These are phyloP conservation scores for Eudorina sp. DNA, from an alignment of 139 green algal genomes.

Conservation along the genomic window DNA sequence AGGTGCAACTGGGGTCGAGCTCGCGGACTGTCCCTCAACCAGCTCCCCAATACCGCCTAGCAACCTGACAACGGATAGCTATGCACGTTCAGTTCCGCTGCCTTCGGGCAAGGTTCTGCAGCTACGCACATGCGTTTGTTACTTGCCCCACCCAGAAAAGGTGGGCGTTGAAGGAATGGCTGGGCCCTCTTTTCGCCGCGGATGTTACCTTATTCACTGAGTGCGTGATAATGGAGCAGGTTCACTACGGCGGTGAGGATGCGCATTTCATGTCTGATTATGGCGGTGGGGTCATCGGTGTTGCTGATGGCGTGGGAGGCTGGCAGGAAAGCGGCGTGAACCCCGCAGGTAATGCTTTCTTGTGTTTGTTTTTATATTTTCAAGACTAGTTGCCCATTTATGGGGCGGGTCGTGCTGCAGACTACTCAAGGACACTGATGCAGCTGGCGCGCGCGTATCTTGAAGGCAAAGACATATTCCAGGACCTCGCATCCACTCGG, in stretches of 20 bases:
- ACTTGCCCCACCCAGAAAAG: constrained; percentile 88
- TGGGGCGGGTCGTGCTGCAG: too few species aligned
- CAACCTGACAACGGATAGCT: background rate
- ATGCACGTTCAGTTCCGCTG: background rate
- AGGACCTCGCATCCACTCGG: background rate
- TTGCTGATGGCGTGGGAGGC: constrained; percentile 94
- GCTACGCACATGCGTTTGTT: constrained; percentile 59
- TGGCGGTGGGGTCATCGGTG: constrained; percentile 75
- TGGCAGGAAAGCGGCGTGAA: constrained; percentile 91
- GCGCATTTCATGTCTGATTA: constrained; percentile 82
- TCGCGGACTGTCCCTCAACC: background rate
- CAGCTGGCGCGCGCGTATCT: constrained; percentile 72
- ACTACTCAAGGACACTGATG: constrained; percentile 89
- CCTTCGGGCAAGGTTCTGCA: constrained; percentile 50
- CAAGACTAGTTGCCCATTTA: too few species aligned
- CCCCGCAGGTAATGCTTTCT: constrained; percentile 66
- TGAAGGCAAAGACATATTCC: constrained; percentile 66
- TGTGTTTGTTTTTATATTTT: too few species aligned
- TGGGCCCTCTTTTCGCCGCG: too few species aligned
- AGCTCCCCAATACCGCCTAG: background rate
- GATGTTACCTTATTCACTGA: background rate
- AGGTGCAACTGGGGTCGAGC: background rate
- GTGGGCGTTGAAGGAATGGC: constrained; percentile 8
- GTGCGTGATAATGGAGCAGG: constrained; percentile 39
- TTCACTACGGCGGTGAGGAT: constrained; percentile 88